Evolutionary conservation across 805 yeast genomes (phyloP).

Genomic region (Candida easanensis): DNA sequence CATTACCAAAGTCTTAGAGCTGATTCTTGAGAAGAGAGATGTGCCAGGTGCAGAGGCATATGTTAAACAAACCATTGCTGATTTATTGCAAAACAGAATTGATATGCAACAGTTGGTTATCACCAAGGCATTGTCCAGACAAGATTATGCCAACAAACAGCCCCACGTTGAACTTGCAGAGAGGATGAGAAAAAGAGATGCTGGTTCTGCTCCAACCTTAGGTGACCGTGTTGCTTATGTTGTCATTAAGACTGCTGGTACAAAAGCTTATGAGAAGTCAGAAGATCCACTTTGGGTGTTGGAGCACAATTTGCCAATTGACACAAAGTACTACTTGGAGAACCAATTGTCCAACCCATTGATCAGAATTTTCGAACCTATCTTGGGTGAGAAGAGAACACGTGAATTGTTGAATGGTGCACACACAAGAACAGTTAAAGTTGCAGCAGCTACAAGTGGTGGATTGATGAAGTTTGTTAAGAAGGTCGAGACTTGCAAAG

Average conservation of each 20-base stretch:
- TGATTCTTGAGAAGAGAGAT: conserved; percentile 82
- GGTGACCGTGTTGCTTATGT: conserved; percentile 99
- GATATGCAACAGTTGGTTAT: conserved; percentile 93
- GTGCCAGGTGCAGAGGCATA: conserved; percentile 80
- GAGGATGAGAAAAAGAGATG: conserved; percentile 92
- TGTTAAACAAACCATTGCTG: conserved; percentile 86
- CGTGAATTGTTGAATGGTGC: conserved; percentile 77
- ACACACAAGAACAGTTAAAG: conserved; percentile 75
- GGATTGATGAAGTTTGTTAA: conserved; percentile 91
- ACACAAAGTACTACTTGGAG: conserved; percentile 88
- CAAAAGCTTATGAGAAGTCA: conserved; percentile 88
- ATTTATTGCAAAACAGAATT: conserved; percentile 82
- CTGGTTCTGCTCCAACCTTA: conserved; percentile 94
- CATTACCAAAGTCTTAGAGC: conserved; percentile 83
- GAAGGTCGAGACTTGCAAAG: conserved; percentile 83
- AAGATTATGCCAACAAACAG: conserved; percentile 93
- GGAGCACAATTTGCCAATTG: conserved; percentile 90
- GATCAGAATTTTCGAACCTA: conserved; percentile 91
- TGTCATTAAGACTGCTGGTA: conserved; percentile 75
- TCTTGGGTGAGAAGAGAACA: conserved; percentile 82
- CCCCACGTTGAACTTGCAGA: conserved; percentile 97
- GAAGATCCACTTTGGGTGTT: conserved; percentile 94
- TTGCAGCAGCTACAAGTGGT: conserved; percentile 52
- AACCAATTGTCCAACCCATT: conserved; percentile 92
- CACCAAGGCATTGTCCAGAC: conserved; percentile 80